These are phyloP conservation scores for Dimargaris cristalligena DNA, from an alignment of 192 early-diverging fungal genomes.

Conservation along the genomic window DNA sequence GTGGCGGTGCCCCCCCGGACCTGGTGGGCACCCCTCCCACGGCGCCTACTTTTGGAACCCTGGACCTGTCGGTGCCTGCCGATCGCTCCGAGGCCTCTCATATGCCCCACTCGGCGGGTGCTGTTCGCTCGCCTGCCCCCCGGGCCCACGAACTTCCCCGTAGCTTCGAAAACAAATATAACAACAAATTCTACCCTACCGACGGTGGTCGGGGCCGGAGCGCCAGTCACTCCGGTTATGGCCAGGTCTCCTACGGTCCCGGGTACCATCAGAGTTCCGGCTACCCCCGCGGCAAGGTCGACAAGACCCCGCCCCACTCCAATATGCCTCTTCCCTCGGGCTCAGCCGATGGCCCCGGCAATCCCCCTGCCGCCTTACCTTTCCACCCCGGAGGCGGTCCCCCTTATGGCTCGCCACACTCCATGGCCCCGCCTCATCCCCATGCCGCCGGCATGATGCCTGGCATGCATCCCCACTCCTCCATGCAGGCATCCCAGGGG, in stretches of 20 bases:
- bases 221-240: constrained; percentile 9
- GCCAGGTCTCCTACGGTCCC: background rate
- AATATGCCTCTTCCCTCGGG: background rate
- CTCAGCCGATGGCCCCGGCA: background rate
- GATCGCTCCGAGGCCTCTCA: constrained; percentile 13
- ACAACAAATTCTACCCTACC: background rate
- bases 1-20: constrained; percentile 23
- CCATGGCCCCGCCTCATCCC: background rate
- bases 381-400: background rate
- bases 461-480: background rate
- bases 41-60: constrained; percentile 30
- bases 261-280: background rate
- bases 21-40: constrained; percentile 19
- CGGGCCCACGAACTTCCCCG: background rate
- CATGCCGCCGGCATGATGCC: background rate
- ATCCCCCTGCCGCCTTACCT: background rate
- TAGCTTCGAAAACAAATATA: constrained; percentile 1
- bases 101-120: constrained; percentile 10
- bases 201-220: constrained; percentile 3
- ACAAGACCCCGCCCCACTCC: background rate
- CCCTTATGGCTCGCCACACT: background rate
- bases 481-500: background rate
- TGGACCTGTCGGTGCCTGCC: constrained; percentile 14
- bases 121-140: constrained; percentile 4
- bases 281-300: constrained; percentile 6